Conservation (phyloP, 2,329 filamentous ascomycete genomes). For the Bipolaris victoriae region DNA sequence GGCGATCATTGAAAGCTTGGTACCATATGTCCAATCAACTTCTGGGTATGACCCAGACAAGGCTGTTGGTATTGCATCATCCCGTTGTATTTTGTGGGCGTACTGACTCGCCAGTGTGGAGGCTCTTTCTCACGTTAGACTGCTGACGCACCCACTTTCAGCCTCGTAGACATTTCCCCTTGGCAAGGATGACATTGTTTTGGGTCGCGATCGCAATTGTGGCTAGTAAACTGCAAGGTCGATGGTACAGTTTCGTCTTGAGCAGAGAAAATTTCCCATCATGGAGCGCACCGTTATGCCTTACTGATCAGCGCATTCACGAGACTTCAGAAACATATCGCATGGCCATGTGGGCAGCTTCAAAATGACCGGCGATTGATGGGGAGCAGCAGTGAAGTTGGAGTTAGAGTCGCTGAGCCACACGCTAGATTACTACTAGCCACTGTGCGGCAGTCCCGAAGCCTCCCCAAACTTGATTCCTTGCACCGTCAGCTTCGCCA, state of each 20-base stretch:
- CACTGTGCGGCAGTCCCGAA: conserved; percentile 10
- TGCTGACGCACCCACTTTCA: conserved; percentile 15
- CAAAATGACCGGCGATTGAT: not conserved
- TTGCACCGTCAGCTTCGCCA: conserved; percentile 16
- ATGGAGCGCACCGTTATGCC: not conserved
- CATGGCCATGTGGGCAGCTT: not conserved
- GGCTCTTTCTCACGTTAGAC: conserved; percentile 14
- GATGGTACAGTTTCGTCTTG: not conserved
- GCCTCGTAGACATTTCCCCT: conserved; percentile 12
- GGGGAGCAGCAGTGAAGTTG: conserved; percentile 22
- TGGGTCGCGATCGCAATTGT: not conserved
- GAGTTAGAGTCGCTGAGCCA: conserved; percentile 16
- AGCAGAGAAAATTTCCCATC: conserved; percentile 4
- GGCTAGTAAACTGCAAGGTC: conserved; percentile 2
- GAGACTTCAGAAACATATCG: not conserved
- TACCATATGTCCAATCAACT: conserved; percentile 17
- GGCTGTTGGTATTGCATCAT: conserved; percentile 4
- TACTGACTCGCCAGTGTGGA: not conserved
- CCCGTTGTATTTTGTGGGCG: conserved; percentile 3
- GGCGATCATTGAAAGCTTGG: conserved; percentile 30
- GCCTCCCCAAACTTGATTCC: not conserved
- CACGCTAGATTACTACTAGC: conserved; percentile 22
- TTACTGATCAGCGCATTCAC: not conserved
- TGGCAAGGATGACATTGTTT: not conserved
- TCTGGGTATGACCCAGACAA: not conserved